Percentiles rank a stretch among this genome's conserved stretches.
phyloP scores from a whole-genome alignment of 306 rosid genomes.

The Gastrolobium villosum region DNA sequence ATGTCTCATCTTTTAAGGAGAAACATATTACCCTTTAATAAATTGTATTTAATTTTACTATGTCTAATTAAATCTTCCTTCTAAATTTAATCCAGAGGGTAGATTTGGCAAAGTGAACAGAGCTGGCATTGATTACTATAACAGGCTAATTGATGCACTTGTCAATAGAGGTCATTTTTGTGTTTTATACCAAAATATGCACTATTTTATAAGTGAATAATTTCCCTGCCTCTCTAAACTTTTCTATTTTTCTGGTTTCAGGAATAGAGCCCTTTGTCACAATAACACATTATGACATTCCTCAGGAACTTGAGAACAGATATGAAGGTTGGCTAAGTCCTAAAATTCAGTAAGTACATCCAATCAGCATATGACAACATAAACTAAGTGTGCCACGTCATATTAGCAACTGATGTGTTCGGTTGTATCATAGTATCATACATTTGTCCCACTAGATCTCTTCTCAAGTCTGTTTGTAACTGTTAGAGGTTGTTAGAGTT shows the following conservation, averaged over 20 bases:
- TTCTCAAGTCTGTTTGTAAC: too few species aligned
- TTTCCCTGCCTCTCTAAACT: neutral
- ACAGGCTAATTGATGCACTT: constrained; percentile 58
- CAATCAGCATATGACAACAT: neutral
- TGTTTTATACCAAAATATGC: neutral
- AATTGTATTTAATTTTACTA: neutral
- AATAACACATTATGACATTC: constrained; percentile 56
- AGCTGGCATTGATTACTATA: constrained; percentile 64
- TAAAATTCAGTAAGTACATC: constrained; percentile 49
- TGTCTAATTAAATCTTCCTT: constrained; percentile 31
- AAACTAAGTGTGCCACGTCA: neutral
- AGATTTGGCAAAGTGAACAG: constrained; percentile 69
- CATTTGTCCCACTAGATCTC: too few species aligned
- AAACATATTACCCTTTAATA: neutral
- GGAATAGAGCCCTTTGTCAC: constrained; percentile 63
- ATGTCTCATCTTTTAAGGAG: too few species aligned
- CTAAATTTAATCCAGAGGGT: constrained; percentile 60
- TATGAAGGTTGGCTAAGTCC: constrained; percentile 58
- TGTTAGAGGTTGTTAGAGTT: too few species aligned
- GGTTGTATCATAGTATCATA: too few species aligned
- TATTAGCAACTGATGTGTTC: too few species aligned
- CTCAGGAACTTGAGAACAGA: constrained; percentile 55
- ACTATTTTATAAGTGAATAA: constrained; percentile 2
- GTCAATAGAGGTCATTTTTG: constrained; percentile 51
- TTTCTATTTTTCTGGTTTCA: neutral